phyloP scores from a whole-genome alignment of 148 eudicot species.

The Rhododendron vialii region DNA sequence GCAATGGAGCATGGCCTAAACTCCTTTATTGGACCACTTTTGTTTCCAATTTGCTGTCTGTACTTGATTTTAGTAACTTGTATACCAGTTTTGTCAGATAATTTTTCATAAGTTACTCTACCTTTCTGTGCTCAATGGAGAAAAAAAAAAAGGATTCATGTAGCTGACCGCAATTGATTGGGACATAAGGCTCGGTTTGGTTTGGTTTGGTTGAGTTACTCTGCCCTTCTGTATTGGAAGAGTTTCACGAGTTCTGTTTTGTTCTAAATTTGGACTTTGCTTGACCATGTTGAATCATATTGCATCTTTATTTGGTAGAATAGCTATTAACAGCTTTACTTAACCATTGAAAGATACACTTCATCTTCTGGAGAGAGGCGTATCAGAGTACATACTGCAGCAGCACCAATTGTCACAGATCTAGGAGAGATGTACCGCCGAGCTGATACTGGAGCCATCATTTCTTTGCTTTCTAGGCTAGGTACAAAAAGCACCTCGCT shows the following conservation, averaged over 20 bases:
- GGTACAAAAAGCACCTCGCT: slow-evolving; percentile 38
- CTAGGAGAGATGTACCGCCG: slow-evolving; percentile 91
- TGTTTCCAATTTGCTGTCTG: not conserved
- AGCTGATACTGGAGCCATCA: slow-evolving; percentile 89
- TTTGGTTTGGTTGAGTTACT: not conserved
- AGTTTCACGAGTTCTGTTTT: not conserved
- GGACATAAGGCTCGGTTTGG: too few relatives aligned
- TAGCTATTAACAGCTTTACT: slow-evolving; percentile 21
- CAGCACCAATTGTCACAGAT: slow-evolving; percentile 88
- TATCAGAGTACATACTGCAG: slow-evolving; percentile 94
- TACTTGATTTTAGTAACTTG: not conserved
- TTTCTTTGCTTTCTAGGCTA: slow-evolving; percentile 76
- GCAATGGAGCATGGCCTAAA: not conserved
- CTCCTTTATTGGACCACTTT: not conserved
- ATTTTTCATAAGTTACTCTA: not conserved
- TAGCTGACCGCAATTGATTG: too few relatives aligned
- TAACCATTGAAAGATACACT: slow-evolving; percentile 67
- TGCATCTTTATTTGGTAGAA: not conserved
- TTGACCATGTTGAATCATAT: not conserved
- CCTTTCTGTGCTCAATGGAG: too few relatives aligned
- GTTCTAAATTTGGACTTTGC: not conserved
- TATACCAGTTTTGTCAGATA: not conserved
- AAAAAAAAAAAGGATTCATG: too few relatives aligned
- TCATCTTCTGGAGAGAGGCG: slow-evolving; percentile 99
- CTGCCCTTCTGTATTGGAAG: not conserved